Base-by-base conservation (phyloP, 2,329 filamentous ascomycete species). In the Macrophomina tecta region DNA sequence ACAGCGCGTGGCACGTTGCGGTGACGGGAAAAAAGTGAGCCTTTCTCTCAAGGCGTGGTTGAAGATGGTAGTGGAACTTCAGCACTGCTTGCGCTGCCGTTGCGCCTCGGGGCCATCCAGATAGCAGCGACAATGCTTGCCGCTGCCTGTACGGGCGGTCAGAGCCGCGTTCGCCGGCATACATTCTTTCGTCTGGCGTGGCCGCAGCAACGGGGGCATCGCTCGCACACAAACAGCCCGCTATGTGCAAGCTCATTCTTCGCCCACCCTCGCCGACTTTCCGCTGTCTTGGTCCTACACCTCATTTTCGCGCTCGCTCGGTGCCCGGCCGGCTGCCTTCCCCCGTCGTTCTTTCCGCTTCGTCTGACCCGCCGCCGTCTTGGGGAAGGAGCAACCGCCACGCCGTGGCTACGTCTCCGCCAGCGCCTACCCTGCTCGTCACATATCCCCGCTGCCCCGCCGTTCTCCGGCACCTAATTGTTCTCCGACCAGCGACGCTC, bases 181-280 rank as follows among this genome's bases (percentile, higher is more conserved):
- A 42, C 63, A 58, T 65, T 65, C 63, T 49, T 65, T 38, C 42
- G 51, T 23, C 34, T 3, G 1, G 30, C 30, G 58, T 62, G 58
- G 1, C 51, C 42, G 32, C 45, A 18, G 63, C 63, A 65, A 65
- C 63, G 42, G 40, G 3, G 9, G 7, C 40, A 30, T 49, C 11
- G 28, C 40, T 30, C 52, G 18, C 45, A 65, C 32, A 65, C 63
- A 65, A 65, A 65, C 63, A 65, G 23, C 51, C 52, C 5, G 32
- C 30, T 58, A 51, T 3, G 51, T 49, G 51, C 63, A 56, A 65
- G 63, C 52, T 18, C 52, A 65, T 65, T 65, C 63, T 58, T 65
- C 40, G 38, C 46, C 8, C 46, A 38, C 34, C 40, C 63, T 65
- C 53, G 42, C 51, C 63, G 45, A 56, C 49, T 55, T n/a, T 55